These are phyloP conservation scores for Raddia guianensis DNA, from an alignment of 176 grass and related monocot genomes.

Conservation along the genomic window DNA sequence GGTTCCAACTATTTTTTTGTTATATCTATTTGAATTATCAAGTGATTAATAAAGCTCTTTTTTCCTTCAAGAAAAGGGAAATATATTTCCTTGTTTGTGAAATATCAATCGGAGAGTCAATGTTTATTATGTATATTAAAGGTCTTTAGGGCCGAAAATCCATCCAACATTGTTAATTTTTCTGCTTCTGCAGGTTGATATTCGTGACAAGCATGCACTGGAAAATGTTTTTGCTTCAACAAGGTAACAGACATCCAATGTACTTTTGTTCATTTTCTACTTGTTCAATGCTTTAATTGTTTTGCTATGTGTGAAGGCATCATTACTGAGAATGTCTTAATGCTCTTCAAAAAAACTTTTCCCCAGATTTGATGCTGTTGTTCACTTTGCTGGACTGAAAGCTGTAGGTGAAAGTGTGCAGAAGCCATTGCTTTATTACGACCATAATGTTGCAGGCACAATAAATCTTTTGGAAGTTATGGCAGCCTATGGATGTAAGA, in stretches of 20 bases:
- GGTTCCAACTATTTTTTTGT: not conserved
- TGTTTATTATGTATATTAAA: constrained; percentile 19
- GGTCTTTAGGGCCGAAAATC: not conserved
- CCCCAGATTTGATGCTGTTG: constrained; percentile 91
- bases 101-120: not conserved
- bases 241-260: constrained; percentile 47
- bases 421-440: constrained; percentile 93
- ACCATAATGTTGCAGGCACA: constrained; percentile 82
- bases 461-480: constrained; percentile 98
- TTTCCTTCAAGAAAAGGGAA: not conserved
- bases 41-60: not conserved
- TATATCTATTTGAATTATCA: not conserved
- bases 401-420: constrained; percentile 94
- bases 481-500: constrained; percentile 89
- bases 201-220: constrained; percentile 74
- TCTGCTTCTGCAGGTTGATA: constrained; percentile 75
- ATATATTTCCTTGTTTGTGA: not conserved
- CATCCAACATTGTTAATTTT: constrained; percentile 3
- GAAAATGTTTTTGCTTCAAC: constrained; percentile 75
- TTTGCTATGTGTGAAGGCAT: constrained; percentile 17
- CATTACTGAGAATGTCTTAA: not conserved
- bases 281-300: constrained; percentile 32
- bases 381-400: constrained; percentile 96
- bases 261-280: constrained; percentile 28
- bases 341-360: constrained; percentile 15